Percentiles rank a stretch among this genome's conserved stretches.
Evolutionary conservation across 2,329 filamentous ascomycete species (phyloP).

Genomic region (Celoporthe dispersa): DNA sequence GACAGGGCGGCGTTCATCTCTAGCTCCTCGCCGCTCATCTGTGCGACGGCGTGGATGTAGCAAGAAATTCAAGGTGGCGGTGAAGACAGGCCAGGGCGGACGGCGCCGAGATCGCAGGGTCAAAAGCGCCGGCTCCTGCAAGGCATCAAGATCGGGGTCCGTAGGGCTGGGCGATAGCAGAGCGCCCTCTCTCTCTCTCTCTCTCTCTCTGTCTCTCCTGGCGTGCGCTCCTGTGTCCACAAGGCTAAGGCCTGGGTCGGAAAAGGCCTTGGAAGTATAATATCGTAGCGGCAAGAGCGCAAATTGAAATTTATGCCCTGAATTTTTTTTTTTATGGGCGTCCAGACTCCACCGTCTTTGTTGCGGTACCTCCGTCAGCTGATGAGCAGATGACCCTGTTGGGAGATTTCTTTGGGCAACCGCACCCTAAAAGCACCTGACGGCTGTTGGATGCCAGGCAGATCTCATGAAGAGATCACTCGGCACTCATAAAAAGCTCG

Average conservation of each 20-base stretch:
- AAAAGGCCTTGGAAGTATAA: background rate
- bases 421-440: background rate
- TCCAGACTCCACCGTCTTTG: background rate
- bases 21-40: slow-evolving; percentile 23
- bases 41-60: slow-evolving; percentile 9
- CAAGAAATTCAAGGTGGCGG: background rate
- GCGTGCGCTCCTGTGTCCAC: too few species aligned
- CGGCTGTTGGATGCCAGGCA: background rate
- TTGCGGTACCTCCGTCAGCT: background rate
- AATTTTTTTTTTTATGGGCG: background rate
- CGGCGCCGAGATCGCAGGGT: slow-evolving; percentile 8
- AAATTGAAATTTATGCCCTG: slow-evolving; percentile 5
- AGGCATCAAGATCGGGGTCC: background rate
- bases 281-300: slow-evolving; percentile 14
- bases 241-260: background rate
- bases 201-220: too few species aligned
- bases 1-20: slow-evolving; percentile 60
- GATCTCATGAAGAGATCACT: background rate
- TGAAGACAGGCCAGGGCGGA: background rate
- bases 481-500: background rate
- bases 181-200: background rate
- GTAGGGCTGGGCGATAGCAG: slow-evolving; percentile 12
- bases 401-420: background rate
- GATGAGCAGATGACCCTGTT: background rate
- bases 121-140: background rate